Evolutionary conservation across 129 eudicot species (phyloP), one percentile per base, ranked within the genome.

Genomic region (Mikania micrantha): DNA sequence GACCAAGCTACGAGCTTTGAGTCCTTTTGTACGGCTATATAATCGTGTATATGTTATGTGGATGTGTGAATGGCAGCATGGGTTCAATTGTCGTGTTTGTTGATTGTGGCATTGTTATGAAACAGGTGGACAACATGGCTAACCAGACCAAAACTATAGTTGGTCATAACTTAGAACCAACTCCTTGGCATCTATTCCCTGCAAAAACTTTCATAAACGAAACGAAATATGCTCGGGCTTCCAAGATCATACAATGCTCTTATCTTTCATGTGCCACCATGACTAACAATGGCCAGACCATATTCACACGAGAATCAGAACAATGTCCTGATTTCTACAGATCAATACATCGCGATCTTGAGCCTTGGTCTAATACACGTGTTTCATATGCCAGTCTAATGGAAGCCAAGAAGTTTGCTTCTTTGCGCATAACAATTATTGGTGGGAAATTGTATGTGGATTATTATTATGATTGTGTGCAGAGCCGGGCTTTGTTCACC

Each of bases 131-230:
- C 35, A 81, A 68, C 28, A 44, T 78, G 12, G 83, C 78, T n/a
- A 86, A 78, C 7, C 74, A 50, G 57, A 90, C 87, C 36, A 90
- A 82, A 78, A 90, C 97, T 0, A 68, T 90, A 15, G 82, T 75
- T 11, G 97, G 97, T 5, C 95, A 86, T 80, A 90, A 90, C 75
- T 78, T 90, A 72, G 78, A 84, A 28, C 97, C 97, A 58, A 80
- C 95, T 21, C 97, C 97, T 38, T 90, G 97, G 97, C 97, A 90
- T 67, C 9, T 62, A 32, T 90, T 90, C 68, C 90, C 88, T 13
- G 60, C 81, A 12, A 86, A 52, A 29, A 34, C 61, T 27, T 69
- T 76, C n/a, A 65, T 58, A 9, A 70, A 73, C 15, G 79, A 76
- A 75, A 80, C 91, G 3, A 76, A 42, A 45, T 73, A 77, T 25